A percentile compares a stretch with the other conserved stretches of the same genome.
phyloP scores from a whole-genome alignment of 1,139 yeast genomes.

The Pichia sp. region DNA sequence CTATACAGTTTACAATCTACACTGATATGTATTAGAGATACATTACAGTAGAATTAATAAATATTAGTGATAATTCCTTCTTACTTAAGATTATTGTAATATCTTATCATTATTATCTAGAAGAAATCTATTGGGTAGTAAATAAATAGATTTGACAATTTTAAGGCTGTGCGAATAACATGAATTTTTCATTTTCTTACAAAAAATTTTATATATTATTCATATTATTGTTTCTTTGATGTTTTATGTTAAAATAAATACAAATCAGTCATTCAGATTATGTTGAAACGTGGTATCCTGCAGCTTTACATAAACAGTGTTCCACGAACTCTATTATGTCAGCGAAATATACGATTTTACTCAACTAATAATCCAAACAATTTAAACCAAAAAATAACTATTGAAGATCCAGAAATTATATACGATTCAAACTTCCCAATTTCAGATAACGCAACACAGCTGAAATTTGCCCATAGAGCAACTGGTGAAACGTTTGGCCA shows the following conservation, averaged over 20 bases:
- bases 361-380: background rate
- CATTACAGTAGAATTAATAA: too few relatives aligned
- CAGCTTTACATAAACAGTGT: background rate
- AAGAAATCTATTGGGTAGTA: background rate
- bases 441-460: slow-evolving; percentile 17
- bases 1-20: too few relatives aligned
- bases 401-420: slow-evolving; percentile 22
- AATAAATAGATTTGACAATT: background rate
- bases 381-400: slow-evolving; percentile 7
- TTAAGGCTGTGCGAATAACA: background rate
- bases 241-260: background rate
- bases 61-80: too few relatives aligned
- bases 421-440: slow-evolving; percentile 16
- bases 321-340: background rate
- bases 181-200: background rate
- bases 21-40: too few relatives aligned
- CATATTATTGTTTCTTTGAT: background rate
- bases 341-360: background rate
- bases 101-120: background rate
- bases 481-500: slow-evolving; percentile 36
- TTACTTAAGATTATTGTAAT: too few relatives aligned
- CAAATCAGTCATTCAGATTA: background rate
- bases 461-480: slow-evolving; percentile 24
- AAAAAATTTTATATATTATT: background rate
- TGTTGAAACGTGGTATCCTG: background rate